A percentile compares a stretch with the other conserved stretches of the same genome.
Conservation (phyloP, 768 basidiomycete species). For the Tylopilus cervinicoccineus region DNA sequence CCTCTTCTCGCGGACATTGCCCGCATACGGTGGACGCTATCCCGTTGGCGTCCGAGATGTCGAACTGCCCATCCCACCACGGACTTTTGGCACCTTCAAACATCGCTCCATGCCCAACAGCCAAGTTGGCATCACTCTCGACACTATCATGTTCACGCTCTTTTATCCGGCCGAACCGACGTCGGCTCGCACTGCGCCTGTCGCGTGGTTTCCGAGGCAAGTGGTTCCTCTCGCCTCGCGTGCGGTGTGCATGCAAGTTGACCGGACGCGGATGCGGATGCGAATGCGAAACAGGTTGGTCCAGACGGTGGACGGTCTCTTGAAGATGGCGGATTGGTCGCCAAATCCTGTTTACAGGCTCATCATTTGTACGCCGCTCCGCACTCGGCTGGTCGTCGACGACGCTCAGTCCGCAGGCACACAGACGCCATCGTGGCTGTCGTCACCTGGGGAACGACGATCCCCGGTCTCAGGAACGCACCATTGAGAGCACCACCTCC, state of each 20-base stretch:
- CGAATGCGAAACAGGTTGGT: too few relatives aligned
- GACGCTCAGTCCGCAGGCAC: too few relatives aligned
- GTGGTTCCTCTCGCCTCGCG: neutral
- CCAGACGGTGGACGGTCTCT: constrained; percentile 30
- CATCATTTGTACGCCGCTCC: constrained; percentile 16
- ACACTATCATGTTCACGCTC: constrained; percentile 30
- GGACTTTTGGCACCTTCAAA: constrained; percentile 25
- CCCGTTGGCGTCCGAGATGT: constrained; percentile 32
- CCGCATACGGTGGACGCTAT: constrained; percentile 27
- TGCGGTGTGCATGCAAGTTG: neutral
- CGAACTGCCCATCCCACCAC: constrained; percentile 26
- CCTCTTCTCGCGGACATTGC: constrained; percentile 27
- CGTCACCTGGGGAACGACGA: constrained; percentile 30
- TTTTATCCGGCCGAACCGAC: constrained; percentile 29
- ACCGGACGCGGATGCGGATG: neutral
- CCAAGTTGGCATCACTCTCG: constrained; percentile 25
- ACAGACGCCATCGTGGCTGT: constrained; percentile 25
- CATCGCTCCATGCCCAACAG: constrained; percentile 20
- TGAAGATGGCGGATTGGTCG: constrained; percentile 31
- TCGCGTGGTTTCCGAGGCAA: constrained; percentile 31
- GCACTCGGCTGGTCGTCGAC: neutral
- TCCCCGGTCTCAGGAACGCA: constrained; percentile 27
- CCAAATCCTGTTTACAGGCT: constrained; percentile 23
- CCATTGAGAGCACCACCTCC: constrained; percentile 19
- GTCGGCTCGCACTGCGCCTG: neutral